Base-by-base conservation (phyloP, 176 grass and related monocot genomes). In the Phoenix roebelenii region DNA sequence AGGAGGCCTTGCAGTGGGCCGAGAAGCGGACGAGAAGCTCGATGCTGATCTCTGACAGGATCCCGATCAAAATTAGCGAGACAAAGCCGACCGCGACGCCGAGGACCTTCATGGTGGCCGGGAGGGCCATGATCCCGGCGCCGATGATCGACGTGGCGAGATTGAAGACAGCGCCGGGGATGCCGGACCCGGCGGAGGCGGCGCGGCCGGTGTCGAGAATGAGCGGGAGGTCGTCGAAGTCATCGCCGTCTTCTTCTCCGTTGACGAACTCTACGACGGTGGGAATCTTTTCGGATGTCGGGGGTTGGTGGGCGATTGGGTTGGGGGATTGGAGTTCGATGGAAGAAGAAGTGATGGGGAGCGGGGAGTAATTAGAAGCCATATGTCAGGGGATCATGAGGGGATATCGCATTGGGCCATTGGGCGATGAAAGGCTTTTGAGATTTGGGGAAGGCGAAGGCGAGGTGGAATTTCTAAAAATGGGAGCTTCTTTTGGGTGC, bases 41-140 rank as follows among this genome's bases (percentile, higher is more conserved):
- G 39, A 98, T 83, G 70, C 84, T 98, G 57, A 98, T 64, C 80
- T 98, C 93, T 25, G 93, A 98, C 19, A 98, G 74, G 3, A 92
- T 35, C 24, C 81, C 93, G 87, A 98, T 83, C 60, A 88, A n/a
- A 20, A 98, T 28, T 62, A 98, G 83, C 1, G 87, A 88, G 30
- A 80, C 30, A 23, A 92, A 81, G 9, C 93, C 87, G 5, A 88
- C 80, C 19, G 76, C 64, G 5, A 92, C 53, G n/a, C 93, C 93
- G 3, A 98, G 87, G 15, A 98, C 93, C 87, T 92, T 98, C 93
- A 98, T 98, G 71, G 87, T 88, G 49, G 93, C 93, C 16, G 93
- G 93, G 22, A 98, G 87, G 15, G 93, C 84, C 93, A 98, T 98
- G 63, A 98, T 92, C 51, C 93, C 93, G 15, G 93, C 93, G 4